Conservation (phyloP, 129 eudicot species). For the Deinandra increscens region DNA sequence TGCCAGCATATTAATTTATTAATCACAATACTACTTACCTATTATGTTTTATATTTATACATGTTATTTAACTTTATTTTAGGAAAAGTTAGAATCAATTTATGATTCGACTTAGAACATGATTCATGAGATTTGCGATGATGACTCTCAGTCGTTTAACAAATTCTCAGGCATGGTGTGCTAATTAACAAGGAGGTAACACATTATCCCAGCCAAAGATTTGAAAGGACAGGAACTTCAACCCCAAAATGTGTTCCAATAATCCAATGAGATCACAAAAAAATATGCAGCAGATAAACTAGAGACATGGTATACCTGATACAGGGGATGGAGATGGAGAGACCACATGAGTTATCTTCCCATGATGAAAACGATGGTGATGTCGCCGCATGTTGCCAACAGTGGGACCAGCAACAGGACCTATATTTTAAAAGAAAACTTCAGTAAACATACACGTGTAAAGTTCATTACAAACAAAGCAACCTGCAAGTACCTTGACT, state of each 20-base stretch:
- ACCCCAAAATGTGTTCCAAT: not conserved
- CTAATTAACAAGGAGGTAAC: not conserved
- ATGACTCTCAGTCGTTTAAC: not conserved
- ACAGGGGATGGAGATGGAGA: constrained; percentile 70
- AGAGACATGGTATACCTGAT: constrained; percentile 52
- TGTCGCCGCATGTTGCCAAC: constrained; percentile 38
- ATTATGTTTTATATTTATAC: constrained; percentile 3
- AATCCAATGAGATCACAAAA: not conserved
- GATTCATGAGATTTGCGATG: not conserved
- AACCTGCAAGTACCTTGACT: constrained; percentile 53
- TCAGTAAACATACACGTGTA: constrained; percentile 14
- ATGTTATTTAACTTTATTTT: not conserved
- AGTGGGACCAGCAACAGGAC: constrained; percentile 55
- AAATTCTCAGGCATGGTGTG: not conserved
- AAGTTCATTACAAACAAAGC: constrained; percentile 7
- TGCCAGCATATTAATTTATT: constrained; percentile 8
- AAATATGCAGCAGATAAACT: not conserved
- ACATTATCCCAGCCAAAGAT: constrained; percentile 2
- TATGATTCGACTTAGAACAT: constrained; percentile 1
- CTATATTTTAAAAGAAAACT: constrained; percentile 35
- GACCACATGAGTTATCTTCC: constrained; percentile 45
- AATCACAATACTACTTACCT: constrained; percentile 5
- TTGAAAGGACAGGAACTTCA: not conserved
- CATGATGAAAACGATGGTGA: constrained; percentile 50
- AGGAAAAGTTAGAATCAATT: not conserved